Conservation (phyloP, 2,329 filamentous ascomycete species). For the Cladosporium colombiae region DNA sequence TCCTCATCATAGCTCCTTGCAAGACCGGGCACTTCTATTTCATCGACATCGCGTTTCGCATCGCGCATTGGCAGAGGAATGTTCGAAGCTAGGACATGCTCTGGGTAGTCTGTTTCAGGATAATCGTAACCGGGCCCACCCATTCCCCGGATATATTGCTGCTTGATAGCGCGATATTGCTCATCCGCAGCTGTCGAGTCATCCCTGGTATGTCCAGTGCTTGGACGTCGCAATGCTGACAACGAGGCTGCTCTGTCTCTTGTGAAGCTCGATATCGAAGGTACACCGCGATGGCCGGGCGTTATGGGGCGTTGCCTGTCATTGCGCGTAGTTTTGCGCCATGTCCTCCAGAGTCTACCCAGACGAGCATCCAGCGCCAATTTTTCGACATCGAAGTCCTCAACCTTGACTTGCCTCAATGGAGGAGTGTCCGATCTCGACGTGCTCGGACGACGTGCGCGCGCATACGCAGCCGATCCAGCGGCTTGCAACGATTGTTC, state of each 20-base stretch:
- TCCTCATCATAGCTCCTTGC: constrained; percentile 62
- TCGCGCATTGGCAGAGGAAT: constrained; percentile 69
- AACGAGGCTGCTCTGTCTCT: constrained; percentile 8
- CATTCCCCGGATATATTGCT: constrained; percentile 18
- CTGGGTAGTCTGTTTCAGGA: constrained; percentile 41
- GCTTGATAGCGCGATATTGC: constrained; percentile 3
- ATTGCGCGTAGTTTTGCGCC: constrained; percentile 80
- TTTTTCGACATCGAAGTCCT: constrained; percentile 90
- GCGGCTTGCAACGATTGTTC: constrained; percentile 88
- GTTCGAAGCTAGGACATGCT: constrained; percentile 52
- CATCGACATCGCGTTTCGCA: constrained; percentile 67
- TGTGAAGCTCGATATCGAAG: constrained; percentile 6
- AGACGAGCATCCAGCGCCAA: constrained; percentile 86
- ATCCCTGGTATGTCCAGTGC: constrained; percentile 3
- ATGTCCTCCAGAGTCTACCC: constrained; percentile 88
- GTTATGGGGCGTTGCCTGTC: constrained; percentile 20
- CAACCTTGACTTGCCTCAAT: constrained; percentile 51
- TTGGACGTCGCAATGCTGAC: constrained; percentile 7
- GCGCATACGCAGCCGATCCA: constrained; percentile 77
- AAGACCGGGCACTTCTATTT: constrained; percentile 77
- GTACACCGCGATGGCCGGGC: constrained; percentile 7
- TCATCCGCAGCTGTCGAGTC: constrained; percentile 13
- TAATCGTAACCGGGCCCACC: constrained; percentile 24
- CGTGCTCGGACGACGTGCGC: constrained; percentile 48
- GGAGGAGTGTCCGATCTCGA: constrained; percentile 22